Base-by-base conservation (phyloP, 805 yeast genomes). In the Nakazawaea siamensis region DNA sequence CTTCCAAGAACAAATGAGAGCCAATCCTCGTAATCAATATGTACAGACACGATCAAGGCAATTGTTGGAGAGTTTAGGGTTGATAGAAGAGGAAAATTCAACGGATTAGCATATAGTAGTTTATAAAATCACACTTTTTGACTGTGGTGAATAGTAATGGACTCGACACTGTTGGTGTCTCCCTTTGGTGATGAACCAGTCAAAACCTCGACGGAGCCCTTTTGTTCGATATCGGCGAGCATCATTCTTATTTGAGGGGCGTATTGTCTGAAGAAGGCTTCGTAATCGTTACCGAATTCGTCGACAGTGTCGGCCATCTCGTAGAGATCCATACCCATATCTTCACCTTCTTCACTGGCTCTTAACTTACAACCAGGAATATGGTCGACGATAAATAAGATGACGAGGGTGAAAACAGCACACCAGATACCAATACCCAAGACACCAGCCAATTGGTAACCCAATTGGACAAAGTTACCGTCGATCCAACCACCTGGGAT, bases 271-370 rank as follows among this genome's bases (percentile, higher is more conserved):
- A 54, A 53, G 31, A 52, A 48, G 18, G 39, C 50, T 18, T 50
- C 58, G 38, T 52, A 55, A 25, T 60, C 58, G 17, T 37, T 37
- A 4, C 39, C 39, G 31, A 53, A 51, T 40, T 57, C 62, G 43
- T 65, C 70, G 19, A 57, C 47, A 37, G 60, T 55, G 39, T 70
- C 76, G n/a, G 65, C 65, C 70, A 70, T 66, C 44, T 70, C 75
- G 34, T 45, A 60, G 33, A 58, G 44, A 45, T 70, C 77, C 60
- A 70, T 60, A 21, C 76, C 77, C 62, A 64, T 55, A 27, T 59
- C 64, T 49, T 71, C 76, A 16, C 55, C 71, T 43, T 63, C 73
- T 14, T 54, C 62, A 15, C 54, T 30, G 6, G 64, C 69, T 48
- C 70, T 64, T 43, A 71, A 50, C 38, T 63, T 54, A 35, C 60